Evolutionary conservation across 2,329 filamentous ascomycete genomes (phyloP).

Genomic region (Teratosphaeria pseudoeucalypti): DNA sequence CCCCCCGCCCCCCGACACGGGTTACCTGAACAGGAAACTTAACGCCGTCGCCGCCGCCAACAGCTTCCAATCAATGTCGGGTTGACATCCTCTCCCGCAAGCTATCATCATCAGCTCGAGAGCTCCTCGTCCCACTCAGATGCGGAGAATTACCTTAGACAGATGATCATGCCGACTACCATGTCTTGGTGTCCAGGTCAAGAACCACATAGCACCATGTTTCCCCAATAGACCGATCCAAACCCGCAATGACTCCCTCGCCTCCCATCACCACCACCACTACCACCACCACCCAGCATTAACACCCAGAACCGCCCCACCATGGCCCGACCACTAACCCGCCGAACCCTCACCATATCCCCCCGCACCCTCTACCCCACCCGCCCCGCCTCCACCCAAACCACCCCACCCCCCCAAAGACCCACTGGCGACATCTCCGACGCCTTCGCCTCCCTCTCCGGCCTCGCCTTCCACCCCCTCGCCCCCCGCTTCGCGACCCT

Average conservation of each 20-base stretch:
- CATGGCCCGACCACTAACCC: background rate
- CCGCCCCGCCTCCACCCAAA: background rate
- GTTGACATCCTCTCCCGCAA: background rate
- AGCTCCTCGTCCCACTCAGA: background rate
- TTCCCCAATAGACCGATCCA: too few species aligned
- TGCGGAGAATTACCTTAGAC: background rate
- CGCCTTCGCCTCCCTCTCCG: conserved; percentile 40
- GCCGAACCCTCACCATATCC: background rate
- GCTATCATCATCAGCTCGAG: background rate
- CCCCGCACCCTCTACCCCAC: background rate
- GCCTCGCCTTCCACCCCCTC: conserved; percentile 35
- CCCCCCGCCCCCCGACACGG: background rate
- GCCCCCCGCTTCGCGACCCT: conserved; percentile 36
- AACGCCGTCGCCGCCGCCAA: background rate
- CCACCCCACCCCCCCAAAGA: background rate
- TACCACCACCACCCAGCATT: background rate
- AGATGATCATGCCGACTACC: background rate
- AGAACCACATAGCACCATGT: too few species aligned
- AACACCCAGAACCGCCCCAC: background rate
- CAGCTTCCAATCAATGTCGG: background rate
- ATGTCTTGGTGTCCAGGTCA: too few species aligned
- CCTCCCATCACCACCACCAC: background rate
- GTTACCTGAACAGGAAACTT: background rate
- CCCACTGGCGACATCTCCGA: conserved; percentile 40
- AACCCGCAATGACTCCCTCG: too few species aligned